These are phyloP conservation scores for Monilinia aucupariae DNA, from an alignment of 2,329 filamentous ascomycete genomes.

Conservation along the genomic window DNA sequence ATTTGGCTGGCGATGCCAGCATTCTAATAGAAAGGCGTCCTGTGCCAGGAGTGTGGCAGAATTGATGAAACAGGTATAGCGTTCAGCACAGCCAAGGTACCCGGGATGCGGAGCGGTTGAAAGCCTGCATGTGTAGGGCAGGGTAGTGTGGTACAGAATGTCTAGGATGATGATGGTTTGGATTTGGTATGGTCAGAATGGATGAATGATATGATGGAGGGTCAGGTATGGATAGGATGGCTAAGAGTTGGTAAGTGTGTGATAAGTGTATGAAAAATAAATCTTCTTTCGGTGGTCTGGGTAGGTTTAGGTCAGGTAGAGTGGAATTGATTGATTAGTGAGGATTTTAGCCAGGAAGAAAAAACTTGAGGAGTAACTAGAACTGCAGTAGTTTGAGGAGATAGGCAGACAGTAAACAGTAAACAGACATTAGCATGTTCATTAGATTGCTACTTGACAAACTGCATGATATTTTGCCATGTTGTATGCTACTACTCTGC, in stretches of 20 bases:
- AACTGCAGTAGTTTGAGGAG: not conserved
- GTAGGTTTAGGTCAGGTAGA: constrained; percentile 4
- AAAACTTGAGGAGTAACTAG: not conserved
- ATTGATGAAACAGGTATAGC: constrained; percentile 17
- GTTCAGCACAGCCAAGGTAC: constrained; percentile 21
- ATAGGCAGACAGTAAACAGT: not conserved
- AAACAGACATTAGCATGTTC: constrained; percentile 1
- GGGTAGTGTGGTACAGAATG: constrained; percentile 11
- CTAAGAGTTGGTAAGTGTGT: constrained; percentile 3
- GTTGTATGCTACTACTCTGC: too few relatives aligned
- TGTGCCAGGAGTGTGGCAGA: constrained; percentile 16
- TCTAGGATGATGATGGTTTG: constrained; percentile 14
- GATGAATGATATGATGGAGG: constrained; percentile 4
- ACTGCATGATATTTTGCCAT: constrained; percentile 3
- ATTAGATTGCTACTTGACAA: not conserved
- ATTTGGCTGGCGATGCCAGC: constrained; percentile 28
- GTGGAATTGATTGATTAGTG: not conserved
- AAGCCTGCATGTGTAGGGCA: constrained; percentile 17
- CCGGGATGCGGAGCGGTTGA: constrained; percentile 18
- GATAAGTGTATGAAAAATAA: not conserved
- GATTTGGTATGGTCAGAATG: constrained; percentile 13
- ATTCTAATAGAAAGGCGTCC: constrained; percentile 30
- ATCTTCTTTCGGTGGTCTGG: not conserved
- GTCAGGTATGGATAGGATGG: not conserved
- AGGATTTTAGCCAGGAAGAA: not conserved